Percentiles rank a stretch among this genome's conserved stretches.
phyloP scores from a whole-genome alignment of 2,329 filamentous ascomycete genomes.

The Cladobotryum protrusum region DNA sequence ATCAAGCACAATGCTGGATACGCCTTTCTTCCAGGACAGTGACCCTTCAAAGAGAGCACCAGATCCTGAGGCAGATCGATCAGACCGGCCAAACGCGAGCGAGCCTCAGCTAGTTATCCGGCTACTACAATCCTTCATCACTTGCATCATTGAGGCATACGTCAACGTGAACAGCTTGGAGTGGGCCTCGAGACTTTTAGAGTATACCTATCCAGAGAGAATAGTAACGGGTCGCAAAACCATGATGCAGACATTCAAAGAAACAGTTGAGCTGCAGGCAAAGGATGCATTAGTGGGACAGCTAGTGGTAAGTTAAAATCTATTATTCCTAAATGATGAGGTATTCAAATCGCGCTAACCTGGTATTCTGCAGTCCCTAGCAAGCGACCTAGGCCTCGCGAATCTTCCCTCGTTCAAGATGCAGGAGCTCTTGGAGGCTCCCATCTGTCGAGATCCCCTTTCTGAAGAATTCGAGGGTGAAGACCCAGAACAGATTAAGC shows the following conservation, averaged over 20 bases:
- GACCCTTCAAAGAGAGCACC: constrained; percentile 51
- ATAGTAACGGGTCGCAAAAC: constrained; percentile 57
- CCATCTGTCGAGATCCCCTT: constrained; percentile 40
- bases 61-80: constrained; percentile 50
- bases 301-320: constrained; percentile 49
- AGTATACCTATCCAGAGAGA: constrained; percentile 60
- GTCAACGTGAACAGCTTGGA: constrained; percentile 54
- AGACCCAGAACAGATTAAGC: constrained; percentile 45
- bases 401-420: constrained; percentile 41
- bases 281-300: constrained; percentile 65
- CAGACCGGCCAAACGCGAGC: constrained; percentile 35
- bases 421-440: constrained; percentile 36
- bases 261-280: constrained; percentile 54
- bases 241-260: constrained; percentile 57
- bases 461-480: constrained; percentile 39
- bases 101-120: constrained; percentile 58
- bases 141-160: constrained; percentile 69
- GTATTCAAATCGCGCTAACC: neutral
- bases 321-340: neutral
- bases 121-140: constrained; percentile 70
- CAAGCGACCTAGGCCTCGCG: constrained; percentile 54
- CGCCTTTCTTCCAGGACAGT: constrained; percentile 46
- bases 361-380: constrained; percentile 46
- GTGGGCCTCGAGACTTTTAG: constrained; percentile 60
- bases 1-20: constrained; percentile 52